These are phyloP conservation scores for Zizania latifolia DNA, from an alignment of 176 grass and related monocot species.

Conservation along the genomic window DNA sequence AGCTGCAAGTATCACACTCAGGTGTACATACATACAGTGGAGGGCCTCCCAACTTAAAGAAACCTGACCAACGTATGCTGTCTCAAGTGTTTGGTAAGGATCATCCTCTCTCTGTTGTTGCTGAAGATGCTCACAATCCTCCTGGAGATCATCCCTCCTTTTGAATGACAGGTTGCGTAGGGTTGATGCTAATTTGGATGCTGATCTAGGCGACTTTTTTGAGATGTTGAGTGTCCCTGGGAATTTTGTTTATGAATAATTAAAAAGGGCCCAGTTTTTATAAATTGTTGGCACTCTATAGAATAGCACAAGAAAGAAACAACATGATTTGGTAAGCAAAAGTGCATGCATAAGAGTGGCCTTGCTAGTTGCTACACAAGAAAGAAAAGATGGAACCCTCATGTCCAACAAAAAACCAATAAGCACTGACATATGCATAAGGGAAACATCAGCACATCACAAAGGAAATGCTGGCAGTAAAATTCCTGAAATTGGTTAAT, in stretches of 20 bases:
- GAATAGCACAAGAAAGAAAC: conserved; percentile 5
- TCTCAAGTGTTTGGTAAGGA: conserved; percentile 68
- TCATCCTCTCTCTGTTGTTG: conserved; percentile 43
- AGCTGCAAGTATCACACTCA: conserved; percentile 60
- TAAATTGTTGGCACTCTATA: not conserved
- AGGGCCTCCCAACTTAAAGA: conserved; percentile 93
- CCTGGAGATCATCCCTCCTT: conserved; percentile 44
- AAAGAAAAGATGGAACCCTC: not conserved
- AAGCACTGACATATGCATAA: not conserved
- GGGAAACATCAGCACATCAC: not conserved
- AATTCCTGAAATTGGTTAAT: not conserved
- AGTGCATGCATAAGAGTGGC: not conserved
- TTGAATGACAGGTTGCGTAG: conserved; percentile 87
- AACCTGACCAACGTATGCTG: conserved; percentile 76
- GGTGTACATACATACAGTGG: conserved; percentile 74
- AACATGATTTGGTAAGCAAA: not conserved
- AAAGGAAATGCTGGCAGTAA: not conserved
- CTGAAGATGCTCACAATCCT: conserved; percentile 53
- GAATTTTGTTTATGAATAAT: conserved; percentile 20
- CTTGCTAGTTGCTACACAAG: not conserved
- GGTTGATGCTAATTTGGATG: conserved; percentile 61
- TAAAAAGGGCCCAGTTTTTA: conserved; percentile 1
- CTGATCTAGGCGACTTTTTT: conserved; percentile 66
- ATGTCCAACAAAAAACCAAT: not conserved
- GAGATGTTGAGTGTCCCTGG: conserved; percentile 42